Base-by-base conservation (phyloP, 2,329 filamentous ascomycete species). In the Fusarium incarnatum region DNA sequence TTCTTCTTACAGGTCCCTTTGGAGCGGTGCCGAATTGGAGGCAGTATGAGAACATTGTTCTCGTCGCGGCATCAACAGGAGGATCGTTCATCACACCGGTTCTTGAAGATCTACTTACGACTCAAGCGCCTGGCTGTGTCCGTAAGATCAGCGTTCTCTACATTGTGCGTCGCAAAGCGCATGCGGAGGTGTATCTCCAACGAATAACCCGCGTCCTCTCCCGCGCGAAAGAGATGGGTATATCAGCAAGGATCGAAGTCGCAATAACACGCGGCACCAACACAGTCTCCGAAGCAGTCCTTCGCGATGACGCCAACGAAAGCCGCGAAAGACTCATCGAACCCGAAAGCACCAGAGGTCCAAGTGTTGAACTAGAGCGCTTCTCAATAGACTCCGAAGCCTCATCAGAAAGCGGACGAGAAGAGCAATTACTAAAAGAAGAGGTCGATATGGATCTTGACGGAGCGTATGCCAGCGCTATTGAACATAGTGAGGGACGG, bases 1-100 rank as follows among this genome's bases (percentile, higher is more conserved):
- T 76, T 8, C 34, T 76, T 20, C n/a, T 76, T 3, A 67, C 74
- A 2, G 74, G 74, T 0, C 74, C 74, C 4, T 76, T 74, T 40
- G 74, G 74, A 0, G 30, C 44, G 3, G 34, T 62, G 18, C 67
- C 71, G 5, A 69, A 74, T n/a, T 76, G 73, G 74, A 73, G 47
- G 15, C 74, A 76, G 15, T 74, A 61, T n/a, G 74, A 73, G 11
- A 75, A 65, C 8, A 18, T 76, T 4, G 46, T 74, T 11, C 59
- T 76, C 5, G 20, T 76, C 22, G 57, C 71, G 8, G 59, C 71
- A 2, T 76, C 74, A 0, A 76, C 74, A 0, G 74, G 74, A 30
- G 73, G 71, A 11, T 75, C 74, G 0, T 76, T 75, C 16, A 69
- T 48, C 1, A 72, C 74, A 3, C 74, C 74, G 11, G 34, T 75